Percentiles rank a stretch among this genome's conserved stretches.
These are phyloP conservation scores for Yarrowia sp. DNA, from an alignment of 805 yeast genomes.

Conservation along the genomic window DNA sequence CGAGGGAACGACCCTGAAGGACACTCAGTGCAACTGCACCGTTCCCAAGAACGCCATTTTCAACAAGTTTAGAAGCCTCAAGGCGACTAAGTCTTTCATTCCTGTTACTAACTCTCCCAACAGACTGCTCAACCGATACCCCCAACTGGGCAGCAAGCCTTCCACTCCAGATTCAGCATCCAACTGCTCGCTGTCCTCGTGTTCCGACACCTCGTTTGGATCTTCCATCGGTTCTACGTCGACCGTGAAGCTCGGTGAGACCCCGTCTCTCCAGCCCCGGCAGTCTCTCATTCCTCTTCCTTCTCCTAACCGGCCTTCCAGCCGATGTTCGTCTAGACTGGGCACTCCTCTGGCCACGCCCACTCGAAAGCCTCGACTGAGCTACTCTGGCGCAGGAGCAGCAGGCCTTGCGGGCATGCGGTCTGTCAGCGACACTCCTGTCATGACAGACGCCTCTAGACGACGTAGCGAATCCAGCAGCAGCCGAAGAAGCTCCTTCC, in stretches of 20 bases:
- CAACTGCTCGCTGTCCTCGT: neutral
- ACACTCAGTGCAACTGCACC: neutral
- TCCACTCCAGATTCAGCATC: neutral
- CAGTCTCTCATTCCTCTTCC: slow-evolving; percentile 10
- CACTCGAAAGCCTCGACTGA: slow-evolving; percentile 11
- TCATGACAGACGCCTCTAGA: neutral
- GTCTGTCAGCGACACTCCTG: slow-evolving; percentile 7
- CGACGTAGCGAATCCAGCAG: neutral
- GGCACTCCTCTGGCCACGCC: slow-evolving; percentile 23
- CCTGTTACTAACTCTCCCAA: slow-evolving; percentile 24
- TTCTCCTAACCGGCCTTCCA: neutral
- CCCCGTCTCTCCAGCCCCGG: slow-evolving; percentile 9
- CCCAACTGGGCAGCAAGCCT: slow-evolving; percentile 5
- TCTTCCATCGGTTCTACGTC: slow-evolving; percentile 9
- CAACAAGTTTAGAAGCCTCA: slow-evolving; percentile 7
- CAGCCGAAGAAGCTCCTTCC: slow-evolving; percentile 3
- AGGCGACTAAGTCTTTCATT: slow-evolving; percentile 4
- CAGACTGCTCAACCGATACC: slow-evolving; percentile 21
- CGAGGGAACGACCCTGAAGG: neutral
- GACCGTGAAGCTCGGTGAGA: neutral
- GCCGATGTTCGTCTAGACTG: neutral
- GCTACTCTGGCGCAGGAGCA: neutral
- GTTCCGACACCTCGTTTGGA: slow-evolving; percentile 4
- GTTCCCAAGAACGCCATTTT: neutral
- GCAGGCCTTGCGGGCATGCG: slow-evolving; percentile 9